Evolutionary conservation across 2,329 filamentous ascomycete genomes (phyloP).

Genomic region (Stenocarpella maydis): DNA sequence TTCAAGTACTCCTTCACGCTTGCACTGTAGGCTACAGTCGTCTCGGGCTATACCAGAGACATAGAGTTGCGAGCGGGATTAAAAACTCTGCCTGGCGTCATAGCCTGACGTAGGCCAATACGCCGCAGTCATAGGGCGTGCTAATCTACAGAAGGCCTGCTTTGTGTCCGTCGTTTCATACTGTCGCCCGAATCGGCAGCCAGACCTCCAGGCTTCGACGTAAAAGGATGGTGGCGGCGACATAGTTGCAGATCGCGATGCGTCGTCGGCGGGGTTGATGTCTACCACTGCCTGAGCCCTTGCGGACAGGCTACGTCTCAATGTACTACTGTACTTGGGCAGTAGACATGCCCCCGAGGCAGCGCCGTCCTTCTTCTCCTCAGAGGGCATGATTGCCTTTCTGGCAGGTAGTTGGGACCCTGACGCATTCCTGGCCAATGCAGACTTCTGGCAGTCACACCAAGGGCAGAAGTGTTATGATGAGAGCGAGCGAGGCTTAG

Average conservation of each 20-base stretch:
- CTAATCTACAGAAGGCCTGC: background rate
- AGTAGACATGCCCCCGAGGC: conserved; percentile 2
- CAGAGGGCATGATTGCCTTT: conserved; percentile 22
- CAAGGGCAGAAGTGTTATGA: conserved; percentile 5
- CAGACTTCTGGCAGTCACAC: conserved; percentile 16
- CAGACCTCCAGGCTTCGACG: background rate
- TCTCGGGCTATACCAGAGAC: background rate
- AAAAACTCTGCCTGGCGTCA: conserved; percentile 13
- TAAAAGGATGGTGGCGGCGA: background rate
- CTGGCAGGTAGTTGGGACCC: conserved; percentile 23
- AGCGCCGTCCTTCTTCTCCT: background rate
- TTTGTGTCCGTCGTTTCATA: conserved; percentile 5
- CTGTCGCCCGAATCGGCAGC: background rate
- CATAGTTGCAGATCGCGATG: conserved; percentile 14
- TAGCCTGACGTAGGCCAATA: conserved; percentile 10
- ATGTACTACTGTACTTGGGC: background rate
- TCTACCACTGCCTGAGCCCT: background rate
- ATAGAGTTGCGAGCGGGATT: conserved; percentile 7
- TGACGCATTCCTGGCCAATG: conserved; percentile 24
- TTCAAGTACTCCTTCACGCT: background rate
- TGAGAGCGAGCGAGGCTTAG: conserved; percentile 15
- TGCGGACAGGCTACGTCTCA: background rate
- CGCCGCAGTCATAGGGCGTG: too few species aligned
- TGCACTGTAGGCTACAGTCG: background rate
- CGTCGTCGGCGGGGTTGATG: background rate